phyloP scores from a whole-genome alignment of 2,329 filamentous ascomycete species.

The Ambrosiella xylebori region DNA sequence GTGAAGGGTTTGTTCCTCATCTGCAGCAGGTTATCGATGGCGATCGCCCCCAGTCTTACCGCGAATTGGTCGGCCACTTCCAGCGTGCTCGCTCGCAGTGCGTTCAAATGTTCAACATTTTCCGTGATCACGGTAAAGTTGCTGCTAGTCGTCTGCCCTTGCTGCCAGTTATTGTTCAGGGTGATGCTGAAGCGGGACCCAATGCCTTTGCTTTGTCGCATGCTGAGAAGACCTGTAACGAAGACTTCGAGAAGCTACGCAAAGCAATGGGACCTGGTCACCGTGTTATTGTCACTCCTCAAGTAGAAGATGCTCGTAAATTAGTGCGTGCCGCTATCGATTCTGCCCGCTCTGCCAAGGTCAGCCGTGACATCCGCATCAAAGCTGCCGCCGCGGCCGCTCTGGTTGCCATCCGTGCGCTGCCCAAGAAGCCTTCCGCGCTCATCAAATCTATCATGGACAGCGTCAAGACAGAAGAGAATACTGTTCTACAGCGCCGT shows the following conservation, averaged over 20 bases:
- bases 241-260: slow-evolving; percentile 77
- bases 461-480: slow-evolving; percentile 90
- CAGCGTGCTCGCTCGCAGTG: slow-evolving; percentile 85
- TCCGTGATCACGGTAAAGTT: slow-evolving; percentile 79
- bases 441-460: slow-evolving; percentile 98
- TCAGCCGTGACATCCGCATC: slow-evolving; percentile 68
- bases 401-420: slow-evolving; percentile 66
- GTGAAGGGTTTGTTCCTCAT: slow-evolving; percentile 39
- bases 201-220: slow-evolving; percentile 78
- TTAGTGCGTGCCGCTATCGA: slow-evolving; percentile 56
- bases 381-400: slow-evolving; percentile 74
- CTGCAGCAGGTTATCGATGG: slow-evolving; percentile 64
- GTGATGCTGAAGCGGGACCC: slow-evolving; percentile 77
- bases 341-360: slow-evolving; percentile 64
- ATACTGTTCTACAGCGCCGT: slow-evolving; percentile 67
- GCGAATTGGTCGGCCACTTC: slow-evolving; percentile 77
- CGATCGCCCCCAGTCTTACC: slow-evolving; percentile 67
- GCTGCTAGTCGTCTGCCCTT: slow-evolving; percentile 56
- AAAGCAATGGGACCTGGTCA: slow-evolving; percentile 79
- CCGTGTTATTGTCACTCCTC: slow-evolving; percentile 63
- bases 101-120: slow-evolving; percentile 74
- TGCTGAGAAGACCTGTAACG: slow-evolving; percentile 70
- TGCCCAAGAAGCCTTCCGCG: slow-evolving; percentile 84
- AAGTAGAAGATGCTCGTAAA: slow-evolving; percentile 59
- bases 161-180: slow-evolving; percentile 82